Conservation (phyloP, 1,284 basidiomycete genomes). For the Moniliella sp. region DNA sequence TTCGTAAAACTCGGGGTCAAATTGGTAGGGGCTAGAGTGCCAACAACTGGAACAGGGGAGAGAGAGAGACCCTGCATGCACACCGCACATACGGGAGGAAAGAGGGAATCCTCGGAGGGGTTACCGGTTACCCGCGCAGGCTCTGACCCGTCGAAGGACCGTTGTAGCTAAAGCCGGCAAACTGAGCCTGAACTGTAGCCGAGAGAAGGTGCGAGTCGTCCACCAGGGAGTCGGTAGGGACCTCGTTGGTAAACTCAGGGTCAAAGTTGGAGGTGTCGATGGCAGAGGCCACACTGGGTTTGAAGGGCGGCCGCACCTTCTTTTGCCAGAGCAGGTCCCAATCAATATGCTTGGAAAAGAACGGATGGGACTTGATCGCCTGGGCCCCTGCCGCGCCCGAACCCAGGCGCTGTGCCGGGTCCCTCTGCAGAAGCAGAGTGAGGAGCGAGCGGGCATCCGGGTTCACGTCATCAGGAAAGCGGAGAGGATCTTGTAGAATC, state of each 20-base stretch:
- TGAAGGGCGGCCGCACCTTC: conserved; percentile 95
- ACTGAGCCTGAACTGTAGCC: conserved; percentile 27
- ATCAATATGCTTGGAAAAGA: conserved; percentile 83
- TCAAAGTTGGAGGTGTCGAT: conserved; percentile 34
- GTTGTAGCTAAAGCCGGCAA: conserved; percentile 27
- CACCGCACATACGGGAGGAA: too few relatives aligned
- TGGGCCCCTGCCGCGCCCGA: conserved; percentile 69
- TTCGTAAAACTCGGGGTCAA: too few relatives aligned
- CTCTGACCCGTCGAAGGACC: too few relatives aligned
- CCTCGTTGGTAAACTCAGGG: conserved; percentile 31
- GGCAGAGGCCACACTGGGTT: conserved; percentile 55
- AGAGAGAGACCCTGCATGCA: too few relatives aligned
- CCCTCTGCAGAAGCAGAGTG: conserved; percentile 64
- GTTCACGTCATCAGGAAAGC: conserved; percentile 74
- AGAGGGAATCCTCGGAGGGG: too few relatives aligned
- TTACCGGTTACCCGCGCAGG: too few relatives aligned
- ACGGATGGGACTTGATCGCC: conserved; percentile 85
- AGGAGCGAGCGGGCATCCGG: conserved; percentile 73
- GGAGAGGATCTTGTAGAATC: conserved; percentile 75
- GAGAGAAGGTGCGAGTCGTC: conserved; percentile 28
- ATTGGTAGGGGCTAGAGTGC: too few relatives aligned
- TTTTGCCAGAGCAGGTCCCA: conserved; percentile 72
- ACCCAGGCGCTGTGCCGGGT: conserved; percentile 54
- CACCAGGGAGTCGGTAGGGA: conserved; percentile 26
- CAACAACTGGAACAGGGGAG: too few relatives aligned